Percentiles rank a stretch among this genome's conserved stretches.
Evolutionary conservation across 2,329 filamentous ascomycete species (phyloP).

Genomic region (Colletotrichum somersetense): DNA sequence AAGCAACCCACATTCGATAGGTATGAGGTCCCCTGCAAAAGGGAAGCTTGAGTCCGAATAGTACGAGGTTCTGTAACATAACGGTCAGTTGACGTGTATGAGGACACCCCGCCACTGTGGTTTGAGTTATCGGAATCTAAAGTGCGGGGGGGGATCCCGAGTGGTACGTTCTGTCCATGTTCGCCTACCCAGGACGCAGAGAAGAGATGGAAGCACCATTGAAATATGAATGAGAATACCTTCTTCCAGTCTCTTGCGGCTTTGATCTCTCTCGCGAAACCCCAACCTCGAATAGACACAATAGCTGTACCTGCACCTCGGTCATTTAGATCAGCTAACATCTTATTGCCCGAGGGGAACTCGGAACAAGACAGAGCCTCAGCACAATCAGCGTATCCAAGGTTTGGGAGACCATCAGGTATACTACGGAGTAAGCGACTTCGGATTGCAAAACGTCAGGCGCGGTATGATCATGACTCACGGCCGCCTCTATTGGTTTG

Average conservation of each 20-base stretch:
- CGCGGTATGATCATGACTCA: not conserved
- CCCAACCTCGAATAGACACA: not conserved
- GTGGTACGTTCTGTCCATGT: not conserved
- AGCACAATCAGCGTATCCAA: not conserved
- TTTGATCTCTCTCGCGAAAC: not conserved
- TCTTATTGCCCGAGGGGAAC: not conserved
- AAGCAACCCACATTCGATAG: not conserved
- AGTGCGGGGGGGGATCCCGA: not conserved
- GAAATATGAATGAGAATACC: not conserved
- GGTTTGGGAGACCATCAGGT: not conserved
- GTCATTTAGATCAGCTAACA: not conserved
- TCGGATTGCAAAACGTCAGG: not conserved
- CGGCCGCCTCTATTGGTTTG: not conserved
- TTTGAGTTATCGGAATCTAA: constrained; percentile 1
- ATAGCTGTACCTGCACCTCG: not conserved
- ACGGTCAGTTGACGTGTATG: not conserved
- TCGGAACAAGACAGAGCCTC: not conserved
- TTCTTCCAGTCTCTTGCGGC: not conserved
- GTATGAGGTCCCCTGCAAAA: not conserved
- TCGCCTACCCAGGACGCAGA: not conserved
- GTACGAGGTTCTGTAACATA: not conserved
- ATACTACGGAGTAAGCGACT: not conserved
- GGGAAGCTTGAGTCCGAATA: not conserved
- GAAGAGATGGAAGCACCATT: not conserved
- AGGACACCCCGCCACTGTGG: not conserved